Evolutionary conservation across 768 basidiomycete species (phyloP), one percentile per base, ranked within the genome.

Genomic region (Leccinum obscurum): DNA sequence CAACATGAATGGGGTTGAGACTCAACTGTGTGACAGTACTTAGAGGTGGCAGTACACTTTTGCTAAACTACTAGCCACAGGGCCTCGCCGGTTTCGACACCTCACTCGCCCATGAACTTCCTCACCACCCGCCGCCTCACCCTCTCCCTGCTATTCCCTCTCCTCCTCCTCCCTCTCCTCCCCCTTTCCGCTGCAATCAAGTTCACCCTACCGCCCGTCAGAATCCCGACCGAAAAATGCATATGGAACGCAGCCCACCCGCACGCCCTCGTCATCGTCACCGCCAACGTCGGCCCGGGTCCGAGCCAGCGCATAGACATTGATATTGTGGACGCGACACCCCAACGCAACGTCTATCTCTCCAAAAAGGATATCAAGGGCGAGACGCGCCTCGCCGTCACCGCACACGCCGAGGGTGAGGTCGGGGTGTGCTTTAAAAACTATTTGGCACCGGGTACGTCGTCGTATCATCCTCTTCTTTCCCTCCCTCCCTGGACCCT

Each of bases 391-490:
- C 80, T 99, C 61, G 96, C 96, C 10, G 83, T 99, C 64, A 99
- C 96, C 3, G 88, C 94, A 10, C 97, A 98, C 74, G 84, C 86
- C 35, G 92, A 95, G 51, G 95, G 92, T 6, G 93, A 99, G 71
- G 86, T 99, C 10, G 97, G 97, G 0, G 95, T 98, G 5, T 99
- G 96, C 78, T 86, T 99, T 74, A 89, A 80, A 76, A 98, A 98
- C 71, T 78, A 83, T 54, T 68, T 95, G 58, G 87, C 90, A 55
- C 76, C 81, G 54, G 82, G 95, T 95, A 3, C 13, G 64, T 66
- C 32, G 14, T 7, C 15, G 14, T n/a, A 20, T 13, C 6, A 28
- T 44, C 11, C 24, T 41, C 2, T 2, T 8, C 3, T 17, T 6
- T 4, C 34, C 11, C 11, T 13, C 34, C 32, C 32, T 34, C 22